These are phyloP conservation scores for Aspergillus quadricinctus DNA, from an alignment of 2,329 filamentous ascomycete species.

Conservation along the genomic window DNA sequence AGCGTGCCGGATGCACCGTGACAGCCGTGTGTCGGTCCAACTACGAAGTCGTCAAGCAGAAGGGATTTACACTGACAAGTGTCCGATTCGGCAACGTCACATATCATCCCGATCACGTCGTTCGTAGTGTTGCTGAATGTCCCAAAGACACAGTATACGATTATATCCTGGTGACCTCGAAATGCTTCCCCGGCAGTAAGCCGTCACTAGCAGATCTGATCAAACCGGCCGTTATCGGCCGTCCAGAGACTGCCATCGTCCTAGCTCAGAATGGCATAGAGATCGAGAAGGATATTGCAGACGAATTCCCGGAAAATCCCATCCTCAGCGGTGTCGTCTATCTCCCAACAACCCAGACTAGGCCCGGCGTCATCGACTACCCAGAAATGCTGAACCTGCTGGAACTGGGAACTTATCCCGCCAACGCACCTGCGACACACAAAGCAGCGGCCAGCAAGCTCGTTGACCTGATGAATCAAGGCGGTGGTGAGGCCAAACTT, in stretches of 20 bases:
- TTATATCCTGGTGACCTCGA: slow-evolving; percentile 46
- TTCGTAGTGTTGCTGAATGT: slow-evolving; percentile 17
- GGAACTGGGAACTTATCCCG: slow-evolving; percentile 50
- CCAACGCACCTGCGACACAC: slow-evolving; percentile 17
- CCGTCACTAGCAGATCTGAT: slow-evolving; percentile 35
- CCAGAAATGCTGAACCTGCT: slow-evolving; percentile 43
- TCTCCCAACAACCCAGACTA: slow-evolving; percentile 48
- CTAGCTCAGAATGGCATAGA: slow-evolving; percentile 60
- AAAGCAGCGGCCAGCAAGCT: slow-evolving; percentile 34
- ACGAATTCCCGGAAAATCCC: slow-evolving; percentile 48
- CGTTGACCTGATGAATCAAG: slow-evolving; percentile 38
- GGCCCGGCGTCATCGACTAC: slow-evolving; percentile 46
- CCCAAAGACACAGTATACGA: slow-evolving; percentile 34
- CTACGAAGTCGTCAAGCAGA: slow-evolving; percentile 19
- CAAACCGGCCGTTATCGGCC: slow-evolving; percentile 33
- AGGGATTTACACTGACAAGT: slow-evolving; percentile 26
- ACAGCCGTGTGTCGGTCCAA: slow-evolving; percentile 32
- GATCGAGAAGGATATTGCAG: slow-evolving; percentile 54
- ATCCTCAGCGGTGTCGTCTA: slow-evolving; percentile 56
- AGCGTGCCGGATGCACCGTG: slow-evolving; percentile 21
- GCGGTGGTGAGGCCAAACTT: slow-evolving; percentile 46
- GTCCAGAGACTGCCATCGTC: slow-evolving; percentile 48
- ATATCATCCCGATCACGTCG: slow-evolving; percentile 18
- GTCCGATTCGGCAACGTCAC: slow-evolving; percentile 20
- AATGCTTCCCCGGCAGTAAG: slow-evolving; percentile 40